Evolutionary conservation across 139 green algal genomes (phyloP).

Genomic region (Chlamydomonas asymmetrica): DNA sequence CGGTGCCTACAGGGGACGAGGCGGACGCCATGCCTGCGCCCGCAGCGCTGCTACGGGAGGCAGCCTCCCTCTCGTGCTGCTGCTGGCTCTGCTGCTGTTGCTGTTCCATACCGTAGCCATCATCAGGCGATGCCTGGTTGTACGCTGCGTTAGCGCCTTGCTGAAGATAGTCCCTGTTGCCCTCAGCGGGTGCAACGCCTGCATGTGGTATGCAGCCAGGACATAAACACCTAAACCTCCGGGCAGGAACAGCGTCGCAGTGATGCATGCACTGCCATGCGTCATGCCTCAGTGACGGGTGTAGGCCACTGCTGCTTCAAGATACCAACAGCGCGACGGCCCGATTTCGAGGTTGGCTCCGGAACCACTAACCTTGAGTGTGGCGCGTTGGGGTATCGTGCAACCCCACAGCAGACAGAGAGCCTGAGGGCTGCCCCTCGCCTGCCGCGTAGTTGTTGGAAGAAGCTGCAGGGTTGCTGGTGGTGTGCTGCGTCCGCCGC

Average conservation of each 20-base stretch:
- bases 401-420: not conserved
- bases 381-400: not conserved
- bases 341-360: too few relatives aligned
- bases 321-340: too few relatives aligned
- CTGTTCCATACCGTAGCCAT: not conserved
- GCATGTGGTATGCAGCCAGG: not conserved
- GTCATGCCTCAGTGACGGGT: too few relatives aligned
- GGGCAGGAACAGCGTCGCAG: too few relatives aligned
- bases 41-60: not conserved
- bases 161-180: not conserved
- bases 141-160: not conserved
- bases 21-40: not conserved
- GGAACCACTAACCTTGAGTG: too few relatives aligned
- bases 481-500: constrained; percentile 6
- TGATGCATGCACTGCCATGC: too few relatives aligned
- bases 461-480: not conserved
- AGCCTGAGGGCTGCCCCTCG: not conserved
- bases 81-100: not conserved
- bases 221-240: too few relatives aligned
- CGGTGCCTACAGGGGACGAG: constrained; percentile 13
- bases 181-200: not conserved
- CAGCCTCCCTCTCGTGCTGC: not conserved
- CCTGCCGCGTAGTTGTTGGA: not conserved
- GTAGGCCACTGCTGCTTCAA: too few relatives aligned
- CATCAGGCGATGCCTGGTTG: not conserved